phyloP scores from a whole-genome alignment of 306 rosid species.

The Rosa lucieae region DNA sequence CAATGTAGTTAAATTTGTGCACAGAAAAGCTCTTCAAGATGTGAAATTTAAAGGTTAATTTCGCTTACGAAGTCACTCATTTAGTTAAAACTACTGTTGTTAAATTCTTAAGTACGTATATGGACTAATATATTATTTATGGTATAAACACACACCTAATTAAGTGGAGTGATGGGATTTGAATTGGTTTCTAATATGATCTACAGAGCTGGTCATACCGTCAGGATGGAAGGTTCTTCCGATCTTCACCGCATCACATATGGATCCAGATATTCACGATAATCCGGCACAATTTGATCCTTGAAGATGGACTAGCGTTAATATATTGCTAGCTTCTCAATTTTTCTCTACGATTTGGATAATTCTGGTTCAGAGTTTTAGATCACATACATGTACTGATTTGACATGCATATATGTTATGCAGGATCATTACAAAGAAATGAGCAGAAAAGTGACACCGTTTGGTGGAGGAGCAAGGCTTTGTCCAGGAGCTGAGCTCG shows the following conservation, averaged over 20 bases:
- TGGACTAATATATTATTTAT: background rate
- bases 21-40: conserved; percentile 49
- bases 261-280: conserved; percentile 53
- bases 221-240: conserved; percentile 89
- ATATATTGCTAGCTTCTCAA: conserved; percentile 15
- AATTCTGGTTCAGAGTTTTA: background rate
- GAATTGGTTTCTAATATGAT: background rate
- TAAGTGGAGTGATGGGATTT: background rate
- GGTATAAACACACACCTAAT: background rate
- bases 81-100: background rate
- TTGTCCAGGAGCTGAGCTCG: conserved; percentile 81
- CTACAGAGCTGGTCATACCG: conserved; percentile 60
- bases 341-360: background rate
- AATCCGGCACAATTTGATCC: conserved; percentile 68
- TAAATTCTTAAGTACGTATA: background rate
- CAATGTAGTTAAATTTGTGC: conserved; percentile 75
- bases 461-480: conserved; percentile 85
- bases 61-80: background rate
- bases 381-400: background rate
- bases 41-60: conserved; percentile 50
- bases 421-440: conserved; percentile 41
- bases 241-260: conserved; percentile 53
- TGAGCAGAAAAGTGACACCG: conserved; percentile 53
- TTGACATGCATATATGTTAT: background rate
- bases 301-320: conserved; percentile 65